These are phyloP conservation scores for Eudorina sp. DNA, from an alignment of 139 green algal species.

Conservation along the genomic window DNA sequence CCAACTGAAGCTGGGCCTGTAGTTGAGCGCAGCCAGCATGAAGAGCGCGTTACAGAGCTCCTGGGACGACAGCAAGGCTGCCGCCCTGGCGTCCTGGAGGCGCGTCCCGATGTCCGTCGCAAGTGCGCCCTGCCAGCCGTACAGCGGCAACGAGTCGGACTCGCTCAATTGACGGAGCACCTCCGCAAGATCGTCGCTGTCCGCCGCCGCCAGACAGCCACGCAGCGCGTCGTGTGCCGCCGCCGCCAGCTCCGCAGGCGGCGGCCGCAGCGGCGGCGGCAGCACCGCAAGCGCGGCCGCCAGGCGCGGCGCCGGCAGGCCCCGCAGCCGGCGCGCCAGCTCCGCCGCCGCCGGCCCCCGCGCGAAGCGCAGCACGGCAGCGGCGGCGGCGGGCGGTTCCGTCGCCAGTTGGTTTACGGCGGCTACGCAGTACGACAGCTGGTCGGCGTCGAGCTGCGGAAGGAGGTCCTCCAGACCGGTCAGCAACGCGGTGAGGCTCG, in stretches of 20 bases:
- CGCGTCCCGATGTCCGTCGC: neutral
- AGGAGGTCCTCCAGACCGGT: neutral
- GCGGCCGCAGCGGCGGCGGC: conserved; percentile 5
- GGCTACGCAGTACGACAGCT: conserved; percentile 11
- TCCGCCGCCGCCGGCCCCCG: neutral
- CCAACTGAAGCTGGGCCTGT: conserved; percentile 12
- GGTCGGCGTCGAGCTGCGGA: neutral
- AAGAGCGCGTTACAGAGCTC: conserved; percentile 41
- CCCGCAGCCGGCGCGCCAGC: neutral
- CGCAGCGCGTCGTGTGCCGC: neutral
- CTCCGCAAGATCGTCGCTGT: conserved; percentile 22
- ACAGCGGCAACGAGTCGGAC: conserved; percentile 15
- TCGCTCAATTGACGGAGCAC: neutral
- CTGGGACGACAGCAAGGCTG: neutral
- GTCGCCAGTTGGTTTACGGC: neutral
- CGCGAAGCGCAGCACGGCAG: neutral
- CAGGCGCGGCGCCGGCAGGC: neutral
- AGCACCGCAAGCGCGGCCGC: conserved; percentile 16
- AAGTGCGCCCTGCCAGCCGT: conserved; percentile 36
- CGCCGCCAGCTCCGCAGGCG: conserved; percentile 19
- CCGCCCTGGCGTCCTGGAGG: neutral
- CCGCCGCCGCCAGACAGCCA: neutral
- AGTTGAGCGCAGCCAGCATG: conserved; percentile 33
- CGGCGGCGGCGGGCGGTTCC: neutral
- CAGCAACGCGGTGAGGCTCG: neutral